Base-by-base conservation (phyloP, 1,284 basidiomycete species). In the Boletus nobilissimus region DNA sequence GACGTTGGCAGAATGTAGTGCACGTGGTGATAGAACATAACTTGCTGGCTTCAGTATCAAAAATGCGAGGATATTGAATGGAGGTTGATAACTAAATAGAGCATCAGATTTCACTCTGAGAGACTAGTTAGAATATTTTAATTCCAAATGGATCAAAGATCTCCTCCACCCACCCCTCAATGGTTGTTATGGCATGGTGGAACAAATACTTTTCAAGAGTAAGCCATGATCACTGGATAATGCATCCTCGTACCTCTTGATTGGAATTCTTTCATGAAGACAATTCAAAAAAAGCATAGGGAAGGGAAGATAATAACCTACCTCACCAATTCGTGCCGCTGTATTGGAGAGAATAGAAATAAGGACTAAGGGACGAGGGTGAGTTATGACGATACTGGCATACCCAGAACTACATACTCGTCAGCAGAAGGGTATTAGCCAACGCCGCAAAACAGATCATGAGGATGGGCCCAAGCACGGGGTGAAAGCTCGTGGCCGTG, bases 41-140 rank as follows among this genome's bases (percentile, higher is more conserved):
- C 93, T 94, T 38, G 94, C 88, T 11, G 96, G 96, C 82, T 95
- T 93, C 67, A 97, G 89, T 76, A 97, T 88, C 32, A 92, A 77
- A 82, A 97, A 93, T 1, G 97, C 96, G 48, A 95, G 86, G 43
- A 96, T 88, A 81, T 96, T 96, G 89, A 96, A 96, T 0, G 96
- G 96, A 4, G 95, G 96, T 80, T 97, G 93, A 84, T 97, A 97
- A 71, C 94, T 96, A 87, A 97, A 96, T n/a, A 98, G 88, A 0
- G 95, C 95, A 84, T 97, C 96, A 13, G 93, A 93, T 85, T 97
- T 96, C 83, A 97, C 94, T 18, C 95, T 95, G 79, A 68, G 51
- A 43, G 51, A 32, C 74, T 57, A 40, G 36, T 80, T 24, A 79
- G 69, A 65, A 46, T 51, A 40, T 62, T 64, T 39, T 18, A 51